phyloP scores from a whole-genome alignment of 768 basidiomycete genomes.

The Boletus rubropictus region DNA sequence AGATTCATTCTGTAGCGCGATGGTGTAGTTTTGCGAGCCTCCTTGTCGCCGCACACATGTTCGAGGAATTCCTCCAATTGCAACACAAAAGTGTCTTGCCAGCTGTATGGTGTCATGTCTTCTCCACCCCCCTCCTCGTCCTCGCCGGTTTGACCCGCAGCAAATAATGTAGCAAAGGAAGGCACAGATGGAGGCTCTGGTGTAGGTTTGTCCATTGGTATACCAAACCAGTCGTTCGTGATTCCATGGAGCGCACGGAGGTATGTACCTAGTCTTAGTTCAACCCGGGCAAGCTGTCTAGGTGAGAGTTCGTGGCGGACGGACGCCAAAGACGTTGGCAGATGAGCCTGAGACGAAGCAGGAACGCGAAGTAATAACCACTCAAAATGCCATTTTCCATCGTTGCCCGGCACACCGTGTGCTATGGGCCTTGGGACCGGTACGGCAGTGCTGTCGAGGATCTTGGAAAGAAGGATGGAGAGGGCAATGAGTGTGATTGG shows the following conservation, averaged over 20 bases:
- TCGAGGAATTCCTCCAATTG: constrained; percentile 53
- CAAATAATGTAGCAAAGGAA: constrained; percentile 10
- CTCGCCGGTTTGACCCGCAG: constrained; percentile 1
- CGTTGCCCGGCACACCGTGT: constrained; percentile 39
- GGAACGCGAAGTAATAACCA: constrained; percentile 32
- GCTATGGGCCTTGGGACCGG: constrained; percentile 43
- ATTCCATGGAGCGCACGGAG: constrained; percentile 61
- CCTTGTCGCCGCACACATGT: constrained; percentile 31
- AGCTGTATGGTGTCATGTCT: constrained; percentile 44
- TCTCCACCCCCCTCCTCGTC: constrained; percentile 14
- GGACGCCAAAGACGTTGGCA: constrained; percentile 30
- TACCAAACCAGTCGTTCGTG: constrained; percentile 76
- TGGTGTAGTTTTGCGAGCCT: constrained; percentile 11
- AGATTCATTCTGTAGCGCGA: constrained; percentile 14
- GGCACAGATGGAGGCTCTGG: constrained; percentile 30
- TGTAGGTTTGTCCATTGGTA: constrained; percentile 32
- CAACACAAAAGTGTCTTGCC: constrained; percentile 69
- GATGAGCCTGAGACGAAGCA: constrained; percentile 34
- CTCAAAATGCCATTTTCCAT: constrained; percentile 18
- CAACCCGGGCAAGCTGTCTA: constrained; percentile 41
- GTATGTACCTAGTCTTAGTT: constrained; percentile 56
- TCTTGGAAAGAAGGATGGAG: constrained; percentile 36
- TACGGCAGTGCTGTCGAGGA: constrained; percentile 42
- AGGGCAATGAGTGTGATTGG: constrained; percentile 32
- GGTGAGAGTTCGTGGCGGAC: constrained; percentile 32